Base-by-base conservation (phyloP, 352 stramenopile species). In the Thraustotheca clavata region DNA sequence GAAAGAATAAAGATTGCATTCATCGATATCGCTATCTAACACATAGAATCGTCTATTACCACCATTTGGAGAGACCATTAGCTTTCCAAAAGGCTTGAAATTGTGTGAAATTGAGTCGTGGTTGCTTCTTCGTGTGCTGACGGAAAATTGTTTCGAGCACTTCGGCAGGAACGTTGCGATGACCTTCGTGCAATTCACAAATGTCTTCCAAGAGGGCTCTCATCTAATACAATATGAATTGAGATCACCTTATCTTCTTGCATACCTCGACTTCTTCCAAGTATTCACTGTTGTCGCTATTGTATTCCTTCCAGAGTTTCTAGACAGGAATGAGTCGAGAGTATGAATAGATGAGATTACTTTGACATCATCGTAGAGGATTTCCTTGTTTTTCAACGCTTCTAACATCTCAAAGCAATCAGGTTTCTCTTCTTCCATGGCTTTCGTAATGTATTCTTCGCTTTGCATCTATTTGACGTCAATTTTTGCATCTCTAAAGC, bases 241-340 rank as follows among this genome's bases (percentile, higher is more conserved):
- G 11, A 3, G 20, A 33, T 18, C 6, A 31, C 12, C 31, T n/a
- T 14, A n/a, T 60, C 12, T 46, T 14, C 46, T 8, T 18, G 9
- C n/a, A 11, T 1, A 65, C 57, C 41, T 65, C 57, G 20, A 57
- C 29, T 9, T 27, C 1, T 22, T 65, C 57, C 39, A 65, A 40
- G 8, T 39, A 27, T 9, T n/a, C 22, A 24, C 32, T 33, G 18
- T 16, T 18, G 18, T 52, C 43, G 8, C 29, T 27, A n/a, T 65
- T 65, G 57, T 65, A 65, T 46, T 38, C 24, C 26, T 65, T 43
- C 57, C 57, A 65, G 31, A 65, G 20, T 22, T 46, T 55, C 57
- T 65, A 65, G 31, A 24, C 22, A 20, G 20, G 2, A 50, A 2
- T 12, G 11, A 27, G 16, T 29, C 27, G 26, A 16, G 16, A 40